Evolutionary conservation across 1,139 yeast species (phyloP).

Genomic region (Wickerhamomyces sp.): DNA sequence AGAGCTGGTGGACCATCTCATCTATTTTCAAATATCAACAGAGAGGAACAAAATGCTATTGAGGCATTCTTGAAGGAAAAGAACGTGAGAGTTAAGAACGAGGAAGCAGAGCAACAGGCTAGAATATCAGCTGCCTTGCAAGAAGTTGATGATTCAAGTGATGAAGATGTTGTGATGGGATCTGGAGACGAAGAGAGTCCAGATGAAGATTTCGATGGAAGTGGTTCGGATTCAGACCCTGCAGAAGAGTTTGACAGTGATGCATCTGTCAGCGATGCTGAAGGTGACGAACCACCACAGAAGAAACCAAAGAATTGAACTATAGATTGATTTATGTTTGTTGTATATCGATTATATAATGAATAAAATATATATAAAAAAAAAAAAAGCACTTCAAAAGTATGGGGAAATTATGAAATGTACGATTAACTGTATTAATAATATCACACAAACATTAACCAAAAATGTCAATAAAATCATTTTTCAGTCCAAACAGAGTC

Average conservation of each 20-base stretch:
- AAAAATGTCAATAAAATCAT: slow-evolving; percentile 22
- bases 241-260: slow-evolving; percentile 32
- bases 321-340: background rate
- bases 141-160: slow-evolving; percentile 59
- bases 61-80: slow-evolving; percentile 75
- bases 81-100: slow-evolving; percentile 79
- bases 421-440: background rate
- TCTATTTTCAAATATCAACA: slow-evolving; percentile 81
- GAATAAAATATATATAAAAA: background rate
- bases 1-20: slow-evolving; percentile 67
- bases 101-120: slow-evolving; percentile 82
- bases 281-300: slow-evolving; percentile 19
- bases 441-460: too few species aligned
- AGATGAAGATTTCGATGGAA: slow-evolving; percentile 65
- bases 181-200: slow-evolving; percentile 70
- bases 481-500: slow-evolving; percentile 46
- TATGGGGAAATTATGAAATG: background rate
- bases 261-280: slow-evolving; percentile 33
- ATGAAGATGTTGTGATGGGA: slow-evolving; percentile 64
- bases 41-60: slow-evolving; percentile 81
- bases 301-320: slow-evolving; percentile 20
- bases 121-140: slow-evolving; percentile 74
- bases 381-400: background rate
- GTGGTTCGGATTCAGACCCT: slow-evolving; percentile 63
- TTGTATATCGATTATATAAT: background rate